Evolutionary conservation across 352 stramenopile species (phyloP).

Genomic region (Phytophthora lateralis): DNA sequence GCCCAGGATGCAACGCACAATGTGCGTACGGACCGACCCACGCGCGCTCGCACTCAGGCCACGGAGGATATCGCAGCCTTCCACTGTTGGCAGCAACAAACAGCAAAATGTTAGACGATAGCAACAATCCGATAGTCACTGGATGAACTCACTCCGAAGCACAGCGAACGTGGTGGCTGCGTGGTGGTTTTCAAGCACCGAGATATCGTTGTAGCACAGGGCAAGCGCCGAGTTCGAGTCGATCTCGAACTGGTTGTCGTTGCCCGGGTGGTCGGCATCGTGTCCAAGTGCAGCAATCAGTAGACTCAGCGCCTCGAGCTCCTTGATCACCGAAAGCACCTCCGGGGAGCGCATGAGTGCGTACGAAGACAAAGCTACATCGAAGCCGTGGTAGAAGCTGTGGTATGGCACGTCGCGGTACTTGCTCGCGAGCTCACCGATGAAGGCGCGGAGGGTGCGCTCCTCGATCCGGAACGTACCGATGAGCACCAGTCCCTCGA

Average conservation of each 20-base stretch:
- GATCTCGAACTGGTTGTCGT: slow-evolving; percentile 92
- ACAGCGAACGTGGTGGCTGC: slow-evolving; percentile 77
- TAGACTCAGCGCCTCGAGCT: slow-evolving; percentile 77
- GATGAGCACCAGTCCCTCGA: slow-evolving; percentile 63
- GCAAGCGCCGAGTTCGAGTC: slow-evolving; percentile 77
- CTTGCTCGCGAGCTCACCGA: slow-evolving; percentile 51
- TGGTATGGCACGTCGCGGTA: slow-evolving; percentile 85
- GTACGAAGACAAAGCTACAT: slow-evolving; percentile 75
- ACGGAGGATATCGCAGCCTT: slow-evolving; percentile 64
- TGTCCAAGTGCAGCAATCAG: slow-evolving; percentile 85
- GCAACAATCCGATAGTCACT: neutral
- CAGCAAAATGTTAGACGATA: slow-evolving; percentile 11
- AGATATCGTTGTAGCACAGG: slow-evolving; percentile 91
- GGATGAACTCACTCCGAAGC: slow-evolving; percentile 46
- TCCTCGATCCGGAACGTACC: slow-evolving; percentile 72
- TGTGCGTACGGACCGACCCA: slow-evolving; percentile 52
- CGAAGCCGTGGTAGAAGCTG: slow-evolving; percentile 88
- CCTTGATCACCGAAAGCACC: slow-evolving; percentile 69
- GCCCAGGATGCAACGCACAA: slow-evolving; percentile 79
- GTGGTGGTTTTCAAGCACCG: slow-evolving; percentile 90
- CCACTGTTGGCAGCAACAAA: slow-evolving; percentile 25
- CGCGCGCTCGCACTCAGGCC: slow-evolving; percentile 54
- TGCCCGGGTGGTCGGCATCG: slow-evolving; percentile 88
- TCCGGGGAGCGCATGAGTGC: slow-evolving; percentile 57
- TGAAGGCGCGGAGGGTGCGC: slow-evolving; percentile 52